phyloP scores from a whole-genome alignment of 78 protist species.

The Dictyostelium intermedium region DNA sequence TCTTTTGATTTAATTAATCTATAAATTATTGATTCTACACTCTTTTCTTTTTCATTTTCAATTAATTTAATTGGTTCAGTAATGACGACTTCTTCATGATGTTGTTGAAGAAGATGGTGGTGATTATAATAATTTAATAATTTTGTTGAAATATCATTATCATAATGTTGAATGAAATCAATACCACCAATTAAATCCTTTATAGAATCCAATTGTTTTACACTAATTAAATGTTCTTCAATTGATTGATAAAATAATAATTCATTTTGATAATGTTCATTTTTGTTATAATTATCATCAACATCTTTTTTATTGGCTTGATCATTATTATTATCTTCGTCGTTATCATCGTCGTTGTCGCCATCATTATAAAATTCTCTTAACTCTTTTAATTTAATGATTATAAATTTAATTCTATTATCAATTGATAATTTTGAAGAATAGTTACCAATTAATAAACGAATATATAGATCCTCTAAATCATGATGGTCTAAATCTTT shows the following conservation, averaged over 20 bases:
- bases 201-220: background rate
- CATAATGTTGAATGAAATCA: background rate
- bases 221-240: background rate
- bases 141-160: background rate
- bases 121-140: background rate
- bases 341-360: background rate
- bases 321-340: background rate
- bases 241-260: conserved; percentile 2
- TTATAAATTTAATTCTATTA: conserved; percentile 8
- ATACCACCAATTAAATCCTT: background rate
- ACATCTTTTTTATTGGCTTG: background rate
- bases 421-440: conserved; percentile 4
- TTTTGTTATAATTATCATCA: background rate
- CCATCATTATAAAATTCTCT: background rate
- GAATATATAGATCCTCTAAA: background rate
- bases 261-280: background rate
- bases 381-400: background rate
- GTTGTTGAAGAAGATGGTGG: background rate
- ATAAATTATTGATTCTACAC: background rate
- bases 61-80: background rate
- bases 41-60: background rate
- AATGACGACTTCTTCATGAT: background rate
- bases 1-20: background rate
- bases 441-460: conserved; percentile 8
- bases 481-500: conserved; percentile 28